Evolutionary conservation across 2,329 filamentous ascomycete species (phyloP).

Genomic region (Elsinoe ampelina): DNA sequence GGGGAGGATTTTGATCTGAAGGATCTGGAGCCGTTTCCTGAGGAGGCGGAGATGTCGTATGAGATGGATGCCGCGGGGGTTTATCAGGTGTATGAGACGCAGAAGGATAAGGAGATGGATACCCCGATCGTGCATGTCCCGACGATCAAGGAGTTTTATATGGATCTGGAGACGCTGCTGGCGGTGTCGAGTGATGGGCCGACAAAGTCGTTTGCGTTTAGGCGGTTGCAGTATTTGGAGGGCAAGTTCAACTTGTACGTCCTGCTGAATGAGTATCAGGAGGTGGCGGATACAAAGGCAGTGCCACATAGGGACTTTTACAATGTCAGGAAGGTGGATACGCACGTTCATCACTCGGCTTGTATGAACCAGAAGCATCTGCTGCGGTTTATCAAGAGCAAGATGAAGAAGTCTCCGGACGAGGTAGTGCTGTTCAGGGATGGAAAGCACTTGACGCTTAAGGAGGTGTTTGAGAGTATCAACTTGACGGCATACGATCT

Average conservation of each 20-base stretch:
- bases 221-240: constrained; percentile 87
- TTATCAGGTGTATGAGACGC: constrained; percentile 80
- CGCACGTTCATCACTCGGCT: constrained; percentile 96
- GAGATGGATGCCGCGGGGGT: constrained; percentile 75
- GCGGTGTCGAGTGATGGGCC: constrained; percentile 91
- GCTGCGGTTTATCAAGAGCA: constrained; percentile 96
- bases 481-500: constrained; percentile 95
- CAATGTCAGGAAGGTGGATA: constrained; percentile 97
- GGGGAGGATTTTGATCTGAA: constrained; percentile 85
- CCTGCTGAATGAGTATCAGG: constrained; percentile 91
- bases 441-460: constrained; percentile 80
- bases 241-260: constrained; percentile 94
- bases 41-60: constrained; percentile 61
- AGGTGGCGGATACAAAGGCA: constrained; percentile 94
- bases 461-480: constrained; percentile 94
- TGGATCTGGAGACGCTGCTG: constrained; percentile 80
- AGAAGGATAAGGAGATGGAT: constrained; percentile 51
- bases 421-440: constrained; percentile 90
- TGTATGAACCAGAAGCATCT: constrained; percentile 99
- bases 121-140: constrained; percentile 75
- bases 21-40: constrained; percentile 66
- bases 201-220: constrained; percentile 93
- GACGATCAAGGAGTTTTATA: constrained; percentile 88
- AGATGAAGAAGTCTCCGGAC: constrained; percentile 97
- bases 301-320: constrained; percentile 98